A percentile compares a stretch with the other conserved stretches of the same genome.
phyloP scores from a whole-genome alignment of 306 rosid genomes.

The Medicago lupulina region DNA sequence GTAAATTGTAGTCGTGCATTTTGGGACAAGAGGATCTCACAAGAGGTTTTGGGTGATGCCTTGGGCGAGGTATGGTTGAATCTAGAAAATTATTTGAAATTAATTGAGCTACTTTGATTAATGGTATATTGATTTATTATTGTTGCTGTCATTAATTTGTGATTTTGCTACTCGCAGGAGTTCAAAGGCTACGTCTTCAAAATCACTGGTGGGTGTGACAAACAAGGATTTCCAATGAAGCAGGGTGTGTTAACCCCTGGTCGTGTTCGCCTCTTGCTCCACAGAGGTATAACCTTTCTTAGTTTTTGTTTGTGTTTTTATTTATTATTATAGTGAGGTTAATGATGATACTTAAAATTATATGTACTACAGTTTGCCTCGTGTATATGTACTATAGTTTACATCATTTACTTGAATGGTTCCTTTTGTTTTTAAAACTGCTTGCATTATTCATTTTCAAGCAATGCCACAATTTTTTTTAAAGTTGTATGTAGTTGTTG shows the following conservation, averaged over 20 bases:
- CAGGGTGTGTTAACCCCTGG: conserved; percentile 55
- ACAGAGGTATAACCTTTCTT: conserved; percentile 37
- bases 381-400: too few relatives aligned
- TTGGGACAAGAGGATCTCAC: conserved; percentile 54
- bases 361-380: too few relatives aligned
- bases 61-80: conserved; percentile 45
- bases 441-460: background rate
- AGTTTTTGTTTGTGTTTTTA: background rate
- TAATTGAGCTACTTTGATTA: background rate
- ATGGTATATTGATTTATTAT: background rate
- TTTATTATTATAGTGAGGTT: too few relatives aligned
- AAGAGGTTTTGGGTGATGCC: conserved; percentile 51
- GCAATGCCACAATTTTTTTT: background rate
- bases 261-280: conserved; percentile 50
- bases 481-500: background rate
- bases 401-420: background rate
- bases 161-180: conserved; percentile 21
- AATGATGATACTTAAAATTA: too few relatives aligned
- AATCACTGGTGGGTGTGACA: conserved; percentile 51
- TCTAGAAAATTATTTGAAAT: background rate
- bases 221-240: conserved; percentile 52
- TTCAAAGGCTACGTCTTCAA: conserved; percentile 50
- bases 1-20: conserved; percentile 43
- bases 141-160: too few relatives aligned
- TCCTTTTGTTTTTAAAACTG: background rate